Evolutionary conservation across 1,139 yeast species (phyloP).

Genomic region (Ogataea hybrid): DNA sequence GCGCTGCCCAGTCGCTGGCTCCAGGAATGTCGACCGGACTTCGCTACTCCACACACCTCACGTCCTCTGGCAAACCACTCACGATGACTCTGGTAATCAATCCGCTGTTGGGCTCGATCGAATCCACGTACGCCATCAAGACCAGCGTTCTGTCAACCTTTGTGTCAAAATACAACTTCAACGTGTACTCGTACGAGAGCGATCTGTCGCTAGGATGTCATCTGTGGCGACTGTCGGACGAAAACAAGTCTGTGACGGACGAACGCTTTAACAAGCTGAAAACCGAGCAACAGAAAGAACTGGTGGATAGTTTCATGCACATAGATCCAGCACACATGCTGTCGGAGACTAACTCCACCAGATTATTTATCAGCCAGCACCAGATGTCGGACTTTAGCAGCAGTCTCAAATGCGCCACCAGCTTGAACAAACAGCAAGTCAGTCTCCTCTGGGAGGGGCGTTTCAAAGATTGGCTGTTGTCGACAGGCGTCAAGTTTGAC

Average conservation of each 20-base stretch:
- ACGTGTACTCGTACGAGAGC: conserved; percentile 86
- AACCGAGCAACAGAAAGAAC: conserved; percentile 18
- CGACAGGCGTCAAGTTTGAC: conserved; percentile 65
- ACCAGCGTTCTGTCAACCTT: conserved; percentile 77
- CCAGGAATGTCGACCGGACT: conserved; percentile 84
- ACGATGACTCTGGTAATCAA: conserved; percentile 85
- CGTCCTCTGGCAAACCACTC: conserved; percentile 82
- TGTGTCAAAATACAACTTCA: conserved; percentile 85
- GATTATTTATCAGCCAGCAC: conserved; percentile 52
- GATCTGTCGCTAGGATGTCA: conserved; percentile 87
- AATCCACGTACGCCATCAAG: conserved; percentile 84
- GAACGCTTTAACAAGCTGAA: conserved; percentile 17
- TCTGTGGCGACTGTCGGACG: conserved; percentile 49
- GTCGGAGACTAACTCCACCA: conserved; percentile 35
- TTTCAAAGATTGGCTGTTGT: conserved; percentile 72
- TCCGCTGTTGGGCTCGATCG: conserved; percentile 87
- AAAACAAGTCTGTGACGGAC: background rate
- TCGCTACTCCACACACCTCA: conserved; percentile 70
- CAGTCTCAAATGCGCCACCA: conserved; percentile 74
- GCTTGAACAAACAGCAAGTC: conserved; percentile 59
- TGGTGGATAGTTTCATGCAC: conserved; percentile 22
- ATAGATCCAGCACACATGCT: conserved; percentile 21
- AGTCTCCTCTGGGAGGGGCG: conserved; percentile 87
- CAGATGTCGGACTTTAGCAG: conserved; percentile 59
- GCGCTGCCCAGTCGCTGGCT: conserved; percentile 78